Conservation (phyloP, 192 early-diverging fungal species). For the Chytriomyces sp. region DNA sequence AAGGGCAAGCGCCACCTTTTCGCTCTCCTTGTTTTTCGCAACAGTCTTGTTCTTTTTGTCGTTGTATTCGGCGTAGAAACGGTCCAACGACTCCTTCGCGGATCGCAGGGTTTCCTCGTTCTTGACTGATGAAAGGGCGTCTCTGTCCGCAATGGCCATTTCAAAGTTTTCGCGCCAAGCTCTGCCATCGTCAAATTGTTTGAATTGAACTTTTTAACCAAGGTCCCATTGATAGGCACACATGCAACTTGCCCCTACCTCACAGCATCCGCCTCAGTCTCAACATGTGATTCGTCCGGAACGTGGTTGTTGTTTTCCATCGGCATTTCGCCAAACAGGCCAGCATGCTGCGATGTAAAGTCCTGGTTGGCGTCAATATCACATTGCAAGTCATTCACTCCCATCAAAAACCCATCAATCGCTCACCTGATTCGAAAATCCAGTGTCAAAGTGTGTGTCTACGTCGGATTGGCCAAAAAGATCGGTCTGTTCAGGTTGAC, state of each 20-base stretch:
- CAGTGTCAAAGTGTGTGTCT: too few relatives aligned
- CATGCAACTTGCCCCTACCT: not conserved
- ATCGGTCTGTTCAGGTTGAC: not conserved
- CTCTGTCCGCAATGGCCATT: constrained; percentile 49
- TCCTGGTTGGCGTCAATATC: not conserved
- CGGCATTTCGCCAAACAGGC: not conserved
- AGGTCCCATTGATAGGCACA: not conserved
- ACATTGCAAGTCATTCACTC: too few relatives aligned
- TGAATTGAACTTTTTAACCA: not conserved
- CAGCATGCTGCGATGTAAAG: not conserved
- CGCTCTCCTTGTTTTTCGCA: constrained; percentile 54
- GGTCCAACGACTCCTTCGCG: constrained; percentile 57
- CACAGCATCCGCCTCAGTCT: constrained; percentile 28
- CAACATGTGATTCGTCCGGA: constrained; percentile 1
- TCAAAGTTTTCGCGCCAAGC: constrained; percentile 55
- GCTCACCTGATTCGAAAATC: too few relatives aligned
- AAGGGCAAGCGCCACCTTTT: constrained; percentile 38
- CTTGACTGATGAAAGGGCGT: constrained; percentile 44
- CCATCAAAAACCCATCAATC: too few relatives aligned
- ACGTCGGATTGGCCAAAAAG: too few relatives aligned
- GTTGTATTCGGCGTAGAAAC: constrained; percentile 68
- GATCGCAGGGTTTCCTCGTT: constrained; percentile 44
- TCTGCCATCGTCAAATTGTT: constrained; percentile 22
- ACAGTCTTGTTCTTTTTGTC: constrained; percentile 60
- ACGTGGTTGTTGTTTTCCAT: not conserved